Percentiles rank a stretch among this genome's conserved stretches.
Conservation (phyloP, 495 filamentous ascomycete genomes). For the Neurospora sp. region DNA sequence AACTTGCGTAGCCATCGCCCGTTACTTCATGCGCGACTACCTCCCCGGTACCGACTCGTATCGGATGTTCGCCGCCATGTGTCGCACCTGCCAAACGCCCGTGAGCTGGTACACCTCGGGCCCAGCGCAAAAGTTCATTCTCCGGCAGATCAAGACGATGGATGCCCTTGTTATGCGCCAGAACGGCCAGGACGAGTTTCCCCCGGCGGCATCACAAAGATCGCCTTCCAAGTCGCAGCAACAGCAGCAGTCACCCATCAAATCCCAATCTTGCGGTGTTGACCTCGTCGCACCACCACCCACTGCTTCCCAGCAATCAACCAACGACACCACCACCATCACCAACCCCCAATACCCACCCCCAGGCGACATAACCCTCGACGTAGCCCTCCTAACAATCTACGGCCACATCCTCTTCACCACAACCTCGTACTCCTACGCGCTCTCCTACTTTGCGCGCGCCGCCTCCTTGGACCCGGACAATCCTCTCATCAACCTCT, state of each 20-base stretch:
- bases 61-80: constrained; percentile 65
- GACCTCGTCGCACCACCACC: neutral
- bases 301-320: constrained; percentile 1
- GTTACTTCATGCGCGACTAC: constrained; percentile 80
- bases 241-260: neutral
- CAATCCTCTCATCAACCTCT: constrained; percentile 69
- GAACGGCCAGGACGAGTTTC: neutral
- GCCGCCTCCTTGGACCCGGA: constrained; percentile 68
- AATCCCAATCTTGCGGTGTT: neutral
- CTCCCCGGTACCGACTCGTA: constrained; percentile 78
- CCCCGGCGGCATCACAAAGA: neutral
- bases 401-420: constrained; percentile 82
- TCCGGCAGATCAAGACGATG: constrained; percentile 84
- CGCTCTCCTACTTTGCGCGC: constrained; percentile 82
- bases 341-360: constrained; percentile 13
- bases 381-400: constrained; percentile 64
- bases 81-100: constrained; percentile 50
- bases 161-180: constrained; percentile 39
- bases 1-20: constrained; percentile 52
- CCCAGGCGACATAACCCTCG: constrained; percentile 26
- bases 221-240: neutral
- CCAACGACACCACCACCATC: constrained; percentile 7
- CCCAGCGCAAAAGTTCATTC: constrained; percentile 73
- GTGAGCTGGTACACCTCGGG: constrained; percentile 49
- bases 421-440: constrained; percentile 66